Evolutionary conservation across 176 grass and related monocot genomes (phyloP), one percentile per base, ranked within the genome.

Genomic region (Triticum turgidum): DNA sequence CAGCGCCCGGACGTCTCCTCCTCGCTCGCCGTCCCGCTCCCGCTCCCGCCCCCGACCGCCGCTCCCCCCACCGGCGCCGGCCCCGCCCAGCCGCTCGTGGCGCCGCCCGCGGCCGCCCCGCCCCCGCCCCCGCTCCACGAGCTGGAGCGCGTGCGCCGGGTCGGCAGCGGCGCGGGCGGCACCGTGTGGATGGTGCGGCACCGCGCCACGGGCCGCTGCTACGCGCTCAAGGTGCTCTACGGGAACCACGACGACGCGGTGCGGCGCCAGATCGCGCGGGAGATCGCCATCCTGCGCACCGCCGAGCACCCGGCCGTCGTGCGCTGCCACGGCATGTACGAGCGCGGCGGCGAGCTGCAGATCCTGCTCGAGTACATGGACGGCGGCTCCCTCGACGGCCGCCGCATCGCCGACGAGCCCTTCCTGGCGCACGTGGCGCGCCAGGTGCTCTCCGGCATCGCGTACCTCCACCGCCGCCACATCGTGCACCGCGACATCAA

Each of bases 401-500:
- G 76, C 82, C 90, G 87, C 84, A 91, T 98, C 92, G 22, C 80
- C 61, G 45, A 81, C 75, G 94, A 98, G 87, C 71, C 88, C 37
- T 81, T 85, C 75, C 94, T 98, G 35, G 86, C 88, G 49, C 89
- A 96, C 59, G 92, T 94, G 1, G 94, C 94, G 15, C 90, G 92
- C 24, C 94, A 98, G 90, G 94, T 98, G 27, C 88, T 94, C 41
- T 81, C 86, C 9, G 93, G 92, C 0, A 80, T 98, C 70, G 86
- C 86, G 0, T 98, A 98, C 82, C 96, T 98, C 84, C 97, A 98
- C 87, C 84, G 88, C 35, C 83, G 82, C 81, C 92, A 78, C 88
- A 98, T 98, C 88, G 97, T 98, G 75, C 96, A 98, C 93, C 90
- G 94, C 25, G 97, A 98, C 87, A 98, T 96, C 88, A 98, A 96